Evolutionary conservation across 768 basidiomycete species (phyloP).

Genomic region (Trametes sanguinea): DNA sequence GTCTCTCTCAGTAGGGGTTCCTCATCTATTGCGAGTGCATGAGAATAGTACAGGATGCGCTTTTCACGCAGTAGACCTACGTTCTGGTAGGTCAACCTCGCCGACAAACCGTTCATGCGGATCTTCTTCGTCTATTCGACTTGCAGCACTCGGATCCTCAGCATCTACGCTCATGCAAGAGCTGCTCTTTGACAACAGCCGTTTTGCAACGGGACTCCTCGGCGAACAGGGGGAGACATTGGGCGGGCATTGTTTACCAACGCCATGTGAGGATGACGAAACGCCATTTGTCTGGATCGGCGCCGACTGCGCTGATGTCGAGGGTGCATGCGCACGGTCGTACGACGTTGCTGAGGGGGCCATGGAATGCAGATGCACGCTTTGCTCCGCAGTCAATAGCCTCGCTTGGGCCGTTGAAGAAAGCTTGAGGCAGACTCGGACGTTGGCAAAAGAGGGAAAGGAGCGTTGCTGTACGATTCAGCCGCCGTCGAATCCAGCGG

Average conservation of each 20-base stretch:
- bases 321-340: neutral
- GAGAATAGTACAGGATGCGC: neutral
- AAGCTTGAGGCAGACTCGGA: neutral
- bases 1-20: conserved; percentile 83
- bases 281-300: neutral
- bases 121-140: conserved; percentile 24
- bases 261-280: neutral
- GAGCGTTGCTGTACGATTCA: conserved; percentile 2
- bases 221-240: conserved; percentile 11
- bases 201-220: conserved; percentile 14
- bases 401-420: neutral
- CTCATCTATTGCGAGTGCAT: conserved; percentile 44
- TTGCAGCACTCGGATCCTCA: neutral
- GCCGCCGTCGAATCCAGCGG: neutral
- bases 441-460: conserved; percentile 2
- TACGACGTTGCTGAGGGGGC: neutral
- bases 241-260: neutral
- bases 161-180: neutral
- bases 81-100: conserved; percentile 54
- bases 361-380: neutral
- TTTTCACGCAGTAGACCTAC: conserved; percentile 26
- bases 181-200: neutral
- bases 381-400: neutral
- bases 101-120: conserved; percentile 50
- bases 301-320: neutral